Percentiles rank a stretch among this genome's conserved stretches.
phyloP scores from a whole-genome alignment of 106 monocot species.

The Posidonia australis region DNA sequence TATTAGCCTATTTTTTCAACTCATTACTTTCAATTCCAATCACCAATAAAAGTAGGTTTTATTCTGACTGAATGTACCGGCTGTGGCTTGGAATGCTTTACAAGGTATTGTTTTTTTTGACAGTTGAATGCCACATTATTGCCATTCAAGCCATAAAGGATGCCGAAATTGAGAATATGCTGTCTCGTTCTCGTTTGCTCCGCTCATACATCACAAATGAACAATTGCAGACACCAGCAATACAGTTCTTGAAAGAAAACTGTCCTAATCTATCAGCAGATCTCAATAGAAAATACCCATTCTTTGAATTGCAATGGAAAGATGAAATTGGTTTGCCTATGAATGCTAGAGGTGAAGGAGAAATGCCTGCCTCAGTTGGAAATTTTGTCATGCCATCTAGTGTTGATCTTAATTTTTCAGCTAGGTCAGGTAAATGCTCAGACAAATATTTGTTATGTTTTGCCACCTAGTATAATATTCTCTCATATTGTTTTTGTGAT shows the following conservation, averaged over 20 bases:
- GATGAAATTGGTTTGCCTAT: neutral
- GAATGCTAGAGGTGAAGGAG: conserved; percentile 11
- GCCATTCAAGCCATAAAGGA: conserved; percentile 54
- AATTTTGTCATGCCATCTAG: neutral
- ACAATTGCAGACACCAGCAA: conserved; percentile 32
- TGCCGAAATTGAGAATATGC: conserved; percentile 45
- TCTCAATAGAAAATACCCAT: conserved; percentile 37
- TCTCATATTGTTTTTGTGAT: conserved; percentile 1
- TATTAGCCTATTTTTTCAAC: too few relatives aligned
- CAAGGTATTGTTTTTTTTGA: neutral
- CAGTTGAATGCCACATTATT: conserved; percentile 46
- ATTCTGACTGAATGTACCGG: too few relatives aligned
- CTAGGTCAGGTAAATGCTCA: conserved; percentile 3
- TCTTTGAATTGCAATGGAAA: conserved; percentile 43
- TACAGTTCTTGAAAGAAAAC: conserved; percentile 53
- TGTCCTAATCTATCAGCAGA: conserved; percentile 39
- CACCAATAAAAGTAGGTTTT: too few relatives aligned
- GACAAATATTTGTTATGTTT: neutral
- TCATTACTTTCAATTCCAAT: too few relatives aligned
- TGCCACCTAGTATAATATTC: neutral
- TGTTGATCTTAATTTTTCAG: neutral
- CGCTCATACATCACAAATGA: conserved; percentile 50
- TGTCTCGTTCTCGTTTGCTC: conserved; percentile 38
- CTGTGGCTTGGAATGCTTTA: neutral
- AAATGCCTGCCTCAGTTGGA: conserved; percentile 26